A percentile compares a stretch with the other conserved stretches of the same genome.
phyloP scores from a whole-genome alignment of 2,329 filamentous ascomycete genomes.

The Tolypocladium cylindrosporum region DNA sequence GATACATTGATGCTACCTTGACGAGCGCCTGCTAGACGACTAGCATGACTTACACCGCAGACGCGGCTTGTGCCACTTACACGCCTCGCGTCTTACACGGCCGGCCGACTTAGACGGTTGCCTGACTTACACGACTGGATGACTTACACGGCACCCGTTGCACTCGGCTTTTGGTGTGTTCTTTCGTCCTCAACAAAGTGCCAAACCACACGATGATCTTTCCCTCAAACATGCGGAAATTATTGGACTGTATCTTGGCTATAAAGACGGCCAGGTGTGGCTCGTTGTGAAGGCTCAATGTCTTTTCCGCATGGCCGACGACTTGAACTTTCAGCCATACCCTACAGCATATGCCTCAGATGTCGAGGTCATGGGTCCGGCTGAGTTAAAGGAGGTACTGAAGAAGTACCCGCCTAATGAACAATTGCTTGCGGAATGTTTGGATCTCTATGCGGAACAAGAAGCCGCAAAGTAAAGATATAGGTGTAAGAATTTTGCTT shows the following conservation, averaged over 20 bases:
- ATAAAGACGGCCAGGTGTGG: background rate
- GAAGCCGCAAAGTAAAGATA: background rate
- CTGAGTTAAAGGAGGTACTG: background rate
- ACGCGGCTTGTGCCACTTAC: too few relatives aligned
- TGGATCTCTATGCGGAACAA: background rate
- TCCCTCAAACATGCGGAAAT: background rate
- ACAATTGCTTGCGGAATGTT: background rate
- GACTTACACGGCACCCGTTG: too few relatives aligned
- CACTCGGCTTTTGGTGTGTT: too few relatives aligned
- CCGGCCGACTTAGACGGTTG: too few relatives aligned
- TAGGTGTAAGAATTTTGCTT: background rate
- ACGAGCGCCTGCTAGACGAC: too few relatives aligned
- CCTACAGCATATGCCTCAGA: background rate
- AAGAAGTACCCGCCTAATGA: background rate
- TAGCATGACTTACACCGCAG: too few relatives aligned
- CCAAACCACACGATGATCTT: background rate
- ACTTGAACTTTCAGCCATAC: background rate
- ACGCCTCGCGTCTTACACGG: too few relatives aligned
- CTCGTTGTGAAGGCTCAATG: background rate
- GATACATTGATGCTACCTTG: too few relatives aligned
- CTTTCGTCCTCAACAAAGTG: too few relatives aligned
- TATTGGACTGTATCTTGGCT: background rate
- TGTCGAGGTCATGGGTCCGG: background rate
- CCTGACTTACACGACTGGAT: too few relatives aligned
- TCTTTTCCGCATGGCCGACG: background rate